Base-by-base conservation (phyloP, 192 early-diverging fungal genomes). In the Rhizophagus clarus region DNA sequence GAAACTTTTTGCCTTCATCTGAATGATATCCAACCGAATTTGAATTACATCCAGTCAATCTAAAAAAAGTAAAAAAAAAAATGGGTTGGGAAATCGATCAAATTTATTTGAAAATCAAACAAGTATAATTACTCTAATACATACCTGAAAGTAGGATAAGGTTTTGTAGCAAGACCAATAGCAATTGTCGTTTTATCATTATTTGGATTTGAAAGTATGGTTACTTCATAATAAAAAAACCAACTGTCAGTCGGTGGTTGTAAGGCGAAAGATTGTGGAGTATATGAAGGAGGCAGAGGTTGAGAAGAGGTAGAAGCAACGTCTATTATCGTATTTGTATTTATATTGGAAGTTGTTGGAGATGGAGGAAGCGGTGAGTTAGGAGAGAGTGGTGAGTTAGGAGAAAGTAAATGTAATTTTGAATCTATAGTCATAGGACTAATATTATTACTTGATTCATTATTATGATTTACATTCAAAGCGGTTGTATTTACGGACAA, bases 141-240 rank as follows among this genome's bases (percentile, higher is more conserved):
- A 68, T 56, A 80, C 69, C 88, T 78, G 84, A 85, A 88, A 73
- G 74, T 77, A 6, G 88, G 88, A 75, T 82, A 89, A 11, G 87
- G 87, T 76, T 88, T 88, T 22, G 87, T 87, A 0, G 83, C 76
- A 5, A 89, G 73, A n/a, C 88, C 88, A 47, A 89, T 79, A 61
- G 87, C 83, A 11, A 89, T 81, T 47, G 74, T 88, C 1, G 88
- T 87, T 32, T 75, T 75, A 34, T 40, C 68, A 8, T 87, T 81
- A 28, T 78, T 80, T 24, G 62, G 28, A 51, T 78, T 78, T 45
- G 63, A 42, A 17, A 69, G 17, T 12, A 78, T 47, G 2, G 61
- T 78, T 37, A 78, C 29, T 40, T 78, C 76, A 68, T 45, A 78
- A 51, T 78, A 78, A 68, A 29, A 61, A 28, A 78, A 61, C 28